Evolutionary conservation across 176 grass and related monocot genomes (phyloP).

Genomic region (Rhynchospora breviuscula): DNA sequence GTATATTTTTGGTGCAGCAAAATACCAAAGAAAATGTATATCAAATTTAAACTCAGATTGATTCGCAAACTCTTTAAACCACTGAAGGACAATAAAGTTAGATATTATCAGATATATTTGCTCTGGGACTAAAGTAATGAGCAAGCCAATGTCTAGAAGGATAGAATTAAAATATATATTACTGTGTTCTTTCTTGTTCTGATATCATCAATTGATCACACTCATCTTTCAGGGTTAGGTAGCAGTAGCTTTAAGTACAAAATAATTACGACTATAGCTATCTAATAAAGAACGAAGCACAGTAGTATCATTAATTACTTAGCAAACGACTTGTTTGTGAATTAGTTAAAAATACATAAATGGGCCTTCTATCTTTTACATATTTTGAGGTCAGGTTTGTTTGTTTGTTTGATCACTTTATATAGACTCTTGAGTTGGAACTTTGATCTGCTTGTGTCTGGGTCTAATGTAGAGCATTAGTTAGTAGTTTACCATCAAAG

Average conservation of each 20-base stretch:
- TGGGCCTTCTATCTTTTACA: neutral
- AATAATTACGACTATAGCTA: neutral
- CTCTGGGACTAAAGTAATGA: neutral
- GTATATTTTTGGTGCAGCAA: too few species aligned
- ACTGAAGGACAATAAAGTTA: neutral
- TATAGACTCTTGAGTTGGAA: neutral
- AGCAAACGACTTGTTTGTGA: neutral
- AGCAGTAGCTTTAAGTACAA: slow-evolving; percentile 16
- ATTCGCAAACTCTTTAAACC: too few species aligned
- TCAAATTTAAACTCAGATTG: too few species aligned
- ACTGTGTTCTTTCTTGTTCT: neutral
- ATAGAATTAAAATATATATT: neutral
- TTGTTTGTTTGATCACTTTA: neutral
- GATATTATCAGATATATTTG: neutral
- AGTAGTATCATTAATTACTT: neutral
- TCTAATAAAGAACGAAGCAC: neutral
- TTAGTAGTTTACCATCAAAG: neutral
- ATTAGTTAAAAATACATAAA: neutral
- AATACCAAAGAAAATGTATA: too few species aligned
- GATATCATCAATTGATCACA: neutral
- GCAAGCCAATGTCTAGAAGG: neutral
- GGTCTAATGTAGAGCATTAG: neutral
- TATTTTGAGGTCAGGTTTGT: neutral
- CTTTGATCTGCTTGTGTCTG: neutral
- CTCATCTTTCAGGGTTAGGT: slow-evolving; percentile 12